Base-by-base conservation (phyloP, 495 filamentous ascomycete genomes). In the Viridothelium virens region DNA sequence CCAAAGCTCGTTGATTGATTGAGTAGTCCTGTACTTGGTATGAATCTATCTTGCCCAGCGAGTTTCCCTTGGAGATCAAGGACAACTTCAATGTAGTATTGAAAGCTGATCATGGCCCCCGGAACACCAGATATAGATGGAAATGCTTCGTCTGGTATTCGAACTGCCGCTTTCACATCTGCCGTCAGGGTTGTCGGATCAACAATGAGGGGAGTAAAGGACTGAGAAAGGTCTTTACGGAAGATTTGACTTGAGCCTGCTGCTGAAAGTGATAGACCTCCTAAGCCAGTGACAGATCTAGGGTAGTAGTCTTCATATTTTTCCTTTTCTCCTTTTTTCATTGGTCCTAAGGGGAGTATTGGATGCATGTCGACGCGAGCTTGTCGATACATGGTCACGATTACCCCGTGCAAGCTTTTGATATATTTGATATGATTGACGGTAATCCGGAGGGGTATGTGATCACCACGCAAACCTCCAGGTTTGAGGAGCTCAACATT, bases 351-450 rank as follows among this genome's bases (percentile, higher is more conserved):
- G 4, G 86, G 82, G 64, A 87, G 80, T 25, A 81, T 82, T 2
- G 93, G 92, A 68, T 91, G 85, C 56, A 92, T 86, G 72, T 98
- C 95, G 37, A 97, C 93, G 10, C 91, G 87, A 9, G 91, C 92
- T 76, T 95, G 89, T 53, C 94, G 85, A 74, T 96, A 96, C 3
- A 98, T 79, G 1, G 94, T 98, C 37, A 96, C 81, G 65, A 98
- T 94, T 62, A 97, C 89, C 0, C 94, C 94, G 70, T 92, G 88
- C 78, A 96, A 80, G 72, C 89, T 97, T 73, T 89, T 91, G 72
- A 97, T 87, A 62, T 85, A 84, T 70, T 92, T 93, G 61, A 84
- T 91, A 70, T 97, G 95, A 71, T 89, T 86, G 67, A 98, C 86
- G 0, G 82, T 85, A 64, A 97, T 86, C 71, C 85, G 89, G 48